A percentile compares a stretch with the other conserved stretches of the same genome.
Conservation (phyloP, 2,329 filamentous ascomycete species). For the Trichoderma sp. region DNA sequence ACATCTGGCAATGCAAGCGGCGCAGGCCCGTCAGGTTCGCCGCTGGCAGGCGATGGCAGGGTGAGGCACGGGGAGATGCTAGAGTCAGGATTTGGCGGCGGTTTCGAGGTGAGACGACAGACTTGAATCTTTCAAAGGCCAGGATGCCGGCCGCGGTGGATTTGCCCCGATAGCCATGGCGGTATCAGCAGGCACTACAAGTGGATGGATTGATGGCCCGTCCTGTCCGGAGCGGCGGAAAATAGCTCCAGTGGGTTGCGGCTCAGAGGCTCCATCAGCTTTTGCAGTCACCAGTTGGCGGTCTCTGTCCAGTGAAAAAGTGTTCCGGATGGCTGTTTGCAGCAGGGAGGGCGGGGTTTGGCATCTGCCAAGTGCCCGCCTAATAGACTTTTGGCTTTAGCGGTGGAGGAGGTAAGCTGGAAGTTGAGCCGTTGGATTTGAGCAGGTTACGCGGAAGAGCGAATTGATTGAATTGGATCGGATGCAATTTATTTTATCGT, state of each 20-base stretch:
- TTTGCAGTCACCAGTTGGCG: background rate
- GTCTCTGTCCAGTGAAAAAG: background rate
- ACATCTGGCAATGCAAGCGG: conserved; percentile 5
- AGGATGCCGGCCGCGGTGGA: conserved; percentile 5
- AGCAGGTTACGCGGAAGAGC: background rate
- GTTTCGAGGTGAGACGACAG: background rate
- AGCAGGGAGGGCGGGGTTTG: background rate
- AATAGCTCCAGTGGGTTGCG: conserved; percentile 5
- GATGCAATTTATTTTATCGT: background rate
- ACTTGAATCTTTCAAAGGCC: background rate
- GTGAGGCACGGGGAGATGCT: background rate
- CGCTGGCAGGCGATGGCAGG: background rate
- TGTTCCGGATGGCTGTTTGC: conserved; percentile 3
- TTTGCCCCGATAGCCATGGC: conserved; percentile 6
- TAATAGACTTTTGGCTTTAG: conserved; percentile 7
- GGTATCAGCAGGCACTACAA: background rate
- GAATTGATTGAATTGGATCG: background rate
- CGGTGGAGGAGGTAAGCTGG: background rate
- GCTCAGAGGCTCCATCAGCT: conserved; percentile 7
- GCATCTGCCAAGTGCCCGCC: background rate
- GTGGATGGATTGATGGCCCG: conserved; percentile 14
- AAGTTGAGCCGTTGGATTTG: background rate
- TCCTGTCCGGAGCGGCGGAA: conserved; percentile 10
- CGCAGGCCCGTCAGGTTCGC: background rate
- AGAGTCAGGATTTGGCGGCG: background rate